Conservation (phyloP, 345 rosid genomes). For the Bretschneidera sinensis region DNA sequence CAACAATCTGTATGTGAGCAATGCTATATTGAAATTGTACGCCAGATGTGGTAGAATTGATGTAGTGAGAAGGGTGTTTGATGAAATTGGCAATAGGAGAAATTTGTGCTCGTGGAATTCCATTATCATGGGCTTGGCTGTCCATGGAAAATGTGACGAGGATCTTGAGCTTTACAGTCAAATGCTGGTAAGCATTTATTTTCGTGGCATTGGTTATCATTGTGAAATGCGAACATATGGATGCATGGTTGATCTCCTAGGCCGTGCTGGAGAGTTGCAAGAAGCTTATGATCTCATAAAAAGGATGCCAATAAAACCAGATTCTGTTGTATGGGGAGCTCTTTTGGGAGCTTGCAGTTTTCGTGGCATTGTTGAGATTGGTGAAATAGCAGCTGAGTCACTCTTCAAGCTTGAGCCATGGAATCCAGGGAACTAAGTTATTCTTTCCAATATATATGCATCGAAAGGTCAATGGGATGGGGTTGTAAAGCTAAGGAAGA, state of each 20-base stretch:
- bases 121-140: constrained; percentile 69
- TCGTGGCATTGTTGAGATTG: constrained; percentile 53
- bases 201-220: constrained; percentile 5
- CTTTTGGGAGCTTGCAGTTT: constrained; percentile 83
- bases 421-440: constrained; percentile 75
- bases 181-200: constrained; percentile 51
- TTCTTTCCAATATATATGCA: constrained; percentile 71
- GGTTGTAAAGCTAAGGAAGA: constrained; percentile 64
- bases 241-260: constrained; percentile 84
- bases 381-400: constrained; percentile 59
- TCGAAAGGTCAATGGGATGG: constrained; percentile 53
- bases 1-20: constrained; percentile 53
- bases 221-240: constrained; percentile 41
- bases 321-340: constrained; percentile 78
- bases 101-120: constrained; percentile 85
- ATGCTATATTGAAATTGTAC: constrained; percentile 63
- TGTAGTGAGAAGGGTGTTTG: constrained; percentile 43
- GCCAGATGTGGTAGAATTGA: constrained; percentile 68
- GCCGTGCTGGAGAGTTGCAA: constrained; percentile 66
- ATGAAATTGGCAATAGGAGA: constrained; percentile 53
- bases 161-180: constrained; percentile 52
- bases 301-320: constrained; percentile 74
- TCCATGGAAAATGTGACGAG: constrained; percentile 55
- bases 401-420: constrained; percentile 68
- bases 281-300: constrained; percentile 58